Conservation (phyloP, 345 rosid species). For the Murraya paniculata region DNA sequence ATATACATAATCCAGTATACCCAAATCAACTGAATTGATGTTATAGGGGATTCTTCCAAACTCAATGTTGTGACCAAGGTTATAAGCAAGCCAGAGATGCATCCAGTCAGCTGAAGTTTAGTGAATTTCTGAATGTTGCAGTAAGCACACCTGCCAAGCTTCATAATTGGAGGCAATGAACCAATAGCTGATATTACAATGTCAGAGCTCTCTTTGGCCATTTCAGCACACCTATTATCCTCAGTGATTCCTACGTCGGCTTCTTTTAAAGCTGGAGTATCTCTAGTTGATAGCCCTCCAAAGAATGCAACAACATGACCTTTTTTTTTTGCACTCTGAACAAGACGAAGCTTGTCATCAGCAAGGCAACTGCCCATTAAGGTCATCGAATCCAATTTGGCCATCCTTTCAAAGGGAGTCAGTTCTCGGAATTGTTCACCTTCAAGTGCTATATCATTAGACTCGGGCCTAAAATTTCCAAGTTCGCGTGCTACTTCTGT, state of each 20-base stretch:
- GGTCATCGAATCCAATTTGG: constrained; percentile 2
- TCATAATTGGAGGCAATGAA: not conserved
- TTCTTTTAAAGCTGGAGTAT: constrained; percentile 19
- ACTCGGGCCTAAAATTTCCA: constrained; percentile 6
- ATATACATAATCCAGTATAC: constrained; percentile 1
- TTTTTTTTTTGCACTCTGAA: constrained; percentile 7
- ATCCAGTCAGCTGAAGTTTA: constrained; percentile 22
- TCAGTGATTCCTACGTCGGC: constrained; percentile 22
- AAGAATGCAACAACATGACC: constrained; percentile 23
- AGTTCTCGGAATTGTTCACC: constrained; percentile 6
- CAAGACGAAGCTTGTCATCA: constrained; percentile 18
- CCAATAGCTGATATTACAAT: constrained; percentile 5
- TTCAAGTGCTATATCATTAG: constrained; percentile 4
- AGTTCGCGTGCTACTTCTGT: constrained; percentile 17
- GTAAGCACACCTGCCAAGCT: constrained; percentile 20
- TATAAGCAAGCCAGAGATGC: constrained; percentile 24
- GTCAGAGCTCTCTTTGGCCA: constrained; percentile 17
- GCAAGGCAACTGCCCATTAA: constrained; percentile 12
- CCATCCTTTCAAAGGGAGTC: not conserved
- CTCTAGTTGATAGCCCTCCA: constrained; percentile 16
- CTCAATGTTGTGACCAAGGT: constrained; percentile 14
- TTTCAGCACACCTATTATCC: not conserved
- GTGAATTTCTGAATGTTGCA: constrained; percentile 27
- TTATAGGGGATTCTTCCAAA: constrained; percentile 16
- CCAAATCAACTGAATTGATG: constrained; percentile 27